phyloP scores from a whole-genome alignment of 2,329 filamentous ascomycete genomes.

The Phialophora macrospora region DNA sequence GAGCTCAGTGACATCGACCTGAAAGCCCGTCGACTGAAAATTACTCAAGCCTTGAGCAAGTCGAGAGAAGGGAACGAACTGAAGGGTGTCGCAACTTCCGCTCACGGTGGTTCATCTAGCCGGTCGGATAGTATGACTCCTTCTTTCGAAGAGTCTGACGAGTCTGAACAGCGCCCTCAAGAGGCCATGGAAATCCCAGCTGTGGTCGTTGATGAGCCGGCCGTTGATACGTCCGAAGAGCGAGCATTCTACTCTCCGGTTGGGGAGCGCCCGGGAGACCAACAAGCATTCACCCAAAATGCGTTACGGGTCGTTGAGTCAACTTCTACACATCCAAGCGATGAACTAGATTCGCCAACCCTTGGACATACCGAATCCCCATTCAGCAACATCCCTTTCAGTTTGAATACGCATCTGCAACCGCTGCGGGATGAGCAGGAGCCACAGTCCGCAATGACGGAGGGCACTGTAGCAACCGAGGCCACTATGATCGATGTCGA shows the following conservation, averaged over 20 bases:
- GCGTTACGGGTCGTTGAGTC: conserved; percentile 35
- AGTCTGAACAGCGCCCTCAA: conserved; percentile 3
- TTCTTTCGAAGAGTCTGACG: conserved; percentile 29
- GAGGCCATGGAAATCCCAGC: conserved; percentile 30
- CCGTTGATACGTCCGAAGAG: conserved; percentile 26
- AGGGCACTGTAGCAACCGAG: conserved; percentile 66
- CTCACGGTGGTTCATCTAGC: conserved; percentile 19
- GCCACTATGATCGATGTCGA: conserved; percentile 69
- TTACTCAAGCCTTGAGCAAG: conserved; percentile 82
- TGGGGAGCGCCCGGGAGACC: conserved; percentile 27
- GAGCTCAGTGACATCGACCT: conserved; percentile 80
- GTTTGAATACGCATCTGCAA: conserved; percentile 35
- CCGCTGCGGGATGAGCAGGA: conserved; percentile 25
- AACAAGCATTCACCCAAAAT: conserved; percentile 39
- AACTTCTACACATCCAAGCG: conserved; percentile 4
- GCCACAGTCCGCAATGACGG: conserved; percentile 59
- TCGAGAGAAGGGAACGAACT: conserved; percentile 38
- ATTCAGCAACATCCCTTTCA: conserved; percentile 29
- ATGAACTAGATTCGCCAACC: conserved; percentile 52
- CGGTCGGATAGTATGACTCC: conserved; percentile 26
- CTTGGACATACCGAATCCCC: conserved; percentile 49
- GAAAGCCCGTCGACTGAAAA: conserved; percentile 77
- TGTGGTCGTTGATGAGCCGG: conserved; percentile 31
- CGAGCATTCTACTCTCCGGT: conserved; percentile 26
- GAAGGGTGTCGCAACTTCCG: conserved; percentile 11